Evolutionary conservation across 2,329 filamentous ascomycete genomes (phyloP).

Genomic region (Aspergillus novofumigatus): DNA sequence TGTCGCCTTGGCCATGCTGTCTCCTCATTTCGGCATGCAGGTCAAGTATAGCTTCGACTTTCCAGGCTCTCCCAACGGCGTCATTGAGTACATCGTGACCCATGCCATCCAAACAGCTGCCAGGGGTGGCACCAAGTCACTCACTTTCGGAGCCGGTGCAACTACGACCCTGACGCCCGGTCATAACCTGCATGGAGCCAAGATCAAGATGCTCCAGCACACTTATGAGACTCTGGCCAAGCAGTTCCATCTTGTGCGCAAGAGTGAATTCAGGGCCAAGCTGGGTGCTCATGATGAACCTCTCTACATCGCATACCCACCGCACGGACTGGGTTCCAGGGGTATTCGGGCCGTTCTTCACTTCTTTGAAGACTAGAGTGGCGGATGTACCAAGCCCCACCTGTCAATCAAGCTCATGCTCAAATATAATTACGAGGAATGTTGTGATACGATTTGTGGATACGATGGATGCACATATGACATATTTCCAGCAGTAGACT

Average conservation of each 20-base stretch:
- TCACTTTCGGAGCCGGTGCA: slow-evolving; percentile 86
- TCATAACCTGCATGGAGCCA: slow-evolving; percentile 73
- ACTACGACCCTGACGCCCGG: slow-evolving; percentile 70
- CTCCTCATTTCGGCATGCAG: slow-evolving; percentile 80
- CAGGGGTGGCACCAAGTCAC: slow-evolving; percentile 56
- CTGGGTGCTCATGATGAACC: slow-evolving; percentile 79
- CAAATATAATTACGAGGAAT: background rate
- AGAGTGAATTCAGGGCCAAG: slow-evolving; percentile 87
- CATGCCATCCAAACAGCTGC: slow-evolving; percentile 62
- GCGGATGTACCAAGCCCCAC: background rate
- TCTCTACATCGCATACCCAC: slow-evolving; percentile 86
- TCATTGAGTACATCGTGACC: slow-evolving; percentile 78
- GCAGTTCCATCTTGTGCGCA: slow-evolving; percentile 75
- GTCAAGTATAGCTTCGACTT: slow-evolving; percentile 97
- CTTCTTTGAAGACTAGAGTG: slow-evolving; percentile 68
- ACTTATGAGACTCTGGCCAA: slow-evolving; percentile 79
- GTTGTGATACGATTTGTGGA: background rate
- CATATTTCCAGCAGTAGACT: background rate
- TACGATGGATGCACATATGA: background rate
- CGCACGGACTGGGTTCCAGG: slow-evolving; percentile 74
- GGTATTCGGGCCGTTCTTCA: slow-evolving; percentile 82
- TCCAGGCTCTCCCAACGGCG: slow-evolving; percentile 76
- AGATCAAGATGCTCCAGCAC: slow-evolving; percentile 74
- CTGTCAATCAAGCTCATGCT: background rate
- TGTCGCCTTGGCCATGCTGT: slow-evolving; percentile 77